These are phyloP conservation scores for Aristolochia contorta DNA, from an alignment of 164 flowering plant genomes.

Conservation along the genomic window DNA sequence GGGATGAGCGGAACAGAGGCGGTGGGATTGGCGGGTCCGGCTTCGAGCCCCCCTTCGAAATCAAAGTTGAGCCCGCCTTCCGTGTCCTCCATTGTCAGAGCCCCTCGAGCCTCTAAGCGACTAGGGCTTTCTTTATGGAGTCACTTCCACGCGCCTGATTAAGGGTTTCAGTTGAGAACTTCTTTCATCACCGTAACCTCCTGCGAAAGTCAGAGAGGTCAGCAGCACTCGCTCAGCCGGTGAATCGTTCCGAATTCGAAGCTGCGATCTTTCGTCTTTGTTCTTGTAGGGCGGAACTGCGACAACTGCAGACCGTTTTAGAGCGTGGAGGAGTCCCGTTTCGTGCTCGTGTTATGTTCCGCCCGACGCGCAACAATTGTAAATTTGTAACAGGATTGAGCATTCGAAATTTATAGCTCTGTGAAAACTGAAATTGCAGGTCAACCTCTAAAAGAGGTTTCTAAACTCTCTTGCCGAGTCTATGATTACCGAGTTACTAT, in stretches of 20 bases:
- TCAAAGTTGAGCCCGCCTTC: constrained; percentile 93
- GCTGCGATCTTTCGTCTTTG: too few species aligned
- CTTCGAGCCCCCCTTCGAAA: constrained; percentile 92
- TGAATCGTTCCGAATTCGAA: background rate
- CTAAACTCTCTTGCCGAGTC: too few species aligned
- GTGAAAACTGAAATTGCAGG: too few species aligned
- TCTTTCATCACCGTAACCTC: background rate
- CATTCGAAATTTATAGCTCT: too few species aligned
- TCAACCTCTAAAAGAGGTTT: too few species aligned
- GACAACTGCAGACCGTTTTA: too few species aligned
- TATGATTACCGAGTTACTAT: too few species aligned
- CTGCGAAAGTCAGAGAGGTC: background rate
- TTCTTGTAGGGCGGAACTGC: too few species aligned
- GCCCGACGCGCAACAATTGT: too few species aligned
- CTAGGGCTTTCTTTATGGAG: background rate
- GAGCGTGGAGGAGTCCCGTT: too few species aligned
- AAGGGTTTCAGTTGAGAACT: background rate
- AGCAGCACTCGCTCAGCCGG: background rate
- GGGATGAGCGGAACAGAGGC: constrained; percentile 37
- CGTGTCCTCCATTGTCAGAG: constrained; percentile 64
- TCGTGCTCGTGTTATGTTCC: too few species aligned
- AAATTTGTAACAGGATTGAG: too few species aligned
- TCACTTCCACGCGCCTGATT: background rate
- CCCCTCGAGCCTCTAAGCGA: background rate
- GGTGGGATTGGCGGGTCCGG: constrained; percentile 39